Base-by-base conservation (phyloP, 2,329 filamentous ascomycete genomes). In the Ophiocordyceps camponoti-saundersi region DNA sequence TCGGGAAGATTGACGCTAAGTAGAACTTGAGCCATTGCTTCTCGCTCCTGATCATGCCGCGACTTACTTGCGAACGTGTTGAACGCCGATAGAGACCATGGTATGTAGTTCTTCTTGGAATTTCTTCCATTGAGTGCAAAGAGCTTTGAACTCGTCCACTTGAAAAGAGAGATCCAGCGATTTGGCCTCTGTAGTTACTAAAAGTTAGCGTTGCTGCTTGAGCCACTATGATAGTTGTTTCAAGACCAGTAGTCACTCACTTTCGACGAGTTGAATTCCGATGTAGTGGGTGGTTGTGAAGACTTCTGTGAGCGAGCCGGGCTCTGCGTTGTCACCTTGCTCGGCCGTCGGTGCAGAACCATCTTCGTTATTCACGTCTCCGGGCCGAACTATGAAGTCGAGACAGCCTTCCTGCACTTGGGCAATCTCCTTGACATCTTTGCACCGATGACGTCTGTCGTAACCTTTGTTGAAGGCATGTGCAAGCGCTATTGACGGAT, bases 281-380 rank as follows among this genome's bases (percentile, higher is more conserved):
- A 98, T 87, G 60, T 96, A 98, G 62, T 89, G 90, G 1, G 89
- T 95, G 22, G 87, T 88, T 0, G 90, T 96, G 60, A 85, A 94
- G 26, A 96, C 68, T 48, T 71, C 68, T 42, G 56, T 59, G 16
- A 51, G 49, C 8, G 30, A 46, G 23, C 49, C 46, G 42, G 50
- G n/a, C 23, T 57, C 52, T 16, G 53, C 66, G 12, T 21, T n/a
- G 43, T 69, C 72, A 46, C 66, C 64, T 55, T 73, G 71, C 10
- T 63, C 64, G 47, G 68, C 64, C 46, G 48, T 44, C 26, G 49
- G 64, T 30, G 44, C 46, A 12, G 51, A 29, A 36, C 13, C 12
- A 11, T 21, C 20, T 44, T 44, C 44, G n/a, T 30, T 42, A 6
- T 20, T 42, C 10, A 71, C 67, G 3, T 62, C 67, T 47, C 69